Evolutionary conservation across 1,139 yeast genomes (phyloP), one percentile per base, ranked within the genome.

Genomic region (Groenewaldozyma sp.): DNA sequence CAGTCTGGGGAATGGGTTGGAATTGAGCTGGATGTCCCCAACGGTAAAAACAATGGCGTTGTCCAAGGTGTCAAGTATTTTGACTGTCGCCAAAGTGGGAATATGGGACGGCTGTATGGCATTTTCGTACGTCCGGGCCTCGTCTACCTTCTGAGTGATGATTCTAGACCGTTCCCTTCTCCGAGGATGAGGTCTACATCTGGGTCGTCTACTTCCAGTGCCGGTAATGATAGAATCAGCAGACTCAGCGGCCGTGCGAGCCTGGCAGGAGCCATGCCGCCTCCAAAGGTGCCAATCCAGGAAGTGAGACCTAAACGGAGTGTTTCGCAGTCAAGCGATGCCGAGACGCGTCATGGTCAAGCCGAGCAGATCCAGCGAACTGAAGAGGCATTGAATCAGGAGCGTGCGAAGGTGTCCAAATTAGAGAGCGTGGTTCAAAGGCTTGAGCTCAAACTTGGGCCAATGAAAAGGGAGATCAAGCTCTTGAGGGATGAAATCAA

Each of bases 41-140:
- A 52, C 0, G 97, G 96, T 1, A 82, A 79, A 58, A 86, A 88
- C 52, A 74, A 87, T 52, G 97, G 97, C 0, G 63, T 78, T 1
- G 75, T 87, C 0, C 67, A 75, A 24, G 93, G 84, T 0, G 60
- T 64, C 0, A 50, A 65, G 35, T 84, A 87, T 56, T 88, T 86
- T 50, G 60, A 65, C 2, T 70, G 83, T 38, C 48, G 51, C 9
- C 40, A 43, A 4, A 34, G 24, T 18, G 31, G 20, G 11, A n/a
- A n/a, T n/a, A n/a, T n/a, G n/a, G 43, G 42, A 7, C 37, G 35
- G 3, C 55, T 45, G n/a, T 68, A 71, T 55, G 95, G 95, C 2
- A 48, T 64, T 13, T 63, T 63, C 49, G 55, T 63, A 7, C 43
- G 59, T 7, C 56, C 58, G 2, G 46, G 45, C 0, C 42, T 45